phyloP scores from a whole-genome alignment of 73 alveolate genomes.

The Paramecium tetraurelia region DNA sequence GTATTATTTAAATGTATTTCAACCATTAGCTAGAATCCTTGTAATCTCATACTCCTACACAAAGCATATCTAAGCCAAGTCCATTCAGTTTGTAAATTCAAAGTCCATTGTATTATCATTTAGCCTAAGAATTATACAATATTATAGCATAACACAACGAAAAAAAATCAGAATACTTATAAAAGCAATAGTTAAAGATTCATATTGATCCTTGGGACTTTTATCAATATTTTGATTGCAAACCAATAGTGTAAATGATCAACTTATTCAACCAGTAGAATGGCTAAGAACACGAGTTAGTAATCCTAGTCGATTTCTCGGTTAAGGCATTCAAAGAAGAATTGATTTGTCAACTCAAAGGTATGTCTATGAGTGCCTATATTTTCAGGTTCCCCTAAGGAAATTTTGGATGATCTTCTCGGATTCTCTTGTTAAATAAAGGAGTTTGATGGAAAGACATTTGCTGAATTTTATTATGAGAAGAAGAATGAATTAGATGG shows the following conservation, averaged over 20 bases:
- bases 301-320: neutral
- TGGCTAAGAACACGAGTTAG: neutral
- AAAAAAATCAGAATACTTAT: neutral
- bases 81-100: neutral
- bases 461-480: neutral
- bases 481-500: neutral
- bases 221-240: constrained; percentile 39
- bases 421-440: neutral
- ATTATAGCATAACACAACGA: neutral
- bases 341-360: neutral
- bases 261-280: neutral
- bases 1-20: neutral
- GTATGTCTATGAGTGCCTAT: neutral
- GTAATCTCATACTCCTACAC: neutral
- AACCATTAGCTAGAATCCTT: neutral
- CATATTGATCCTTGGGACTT: constrained; percentile 53
- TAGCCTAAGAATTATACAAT: constrained; percentile 17
- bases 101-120: neutral
- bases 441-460: neutral
- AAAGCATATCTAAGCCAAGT: neutral
- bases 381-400: neutral
- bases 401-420: neutral
- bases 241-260: neutral
- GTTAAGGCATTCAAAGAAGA: neutral
- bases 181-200: neutral